Conservation (phyloP, 2,329 filamentous ascomycete species). For the Penicillium aurantiogriseum region DNA sequence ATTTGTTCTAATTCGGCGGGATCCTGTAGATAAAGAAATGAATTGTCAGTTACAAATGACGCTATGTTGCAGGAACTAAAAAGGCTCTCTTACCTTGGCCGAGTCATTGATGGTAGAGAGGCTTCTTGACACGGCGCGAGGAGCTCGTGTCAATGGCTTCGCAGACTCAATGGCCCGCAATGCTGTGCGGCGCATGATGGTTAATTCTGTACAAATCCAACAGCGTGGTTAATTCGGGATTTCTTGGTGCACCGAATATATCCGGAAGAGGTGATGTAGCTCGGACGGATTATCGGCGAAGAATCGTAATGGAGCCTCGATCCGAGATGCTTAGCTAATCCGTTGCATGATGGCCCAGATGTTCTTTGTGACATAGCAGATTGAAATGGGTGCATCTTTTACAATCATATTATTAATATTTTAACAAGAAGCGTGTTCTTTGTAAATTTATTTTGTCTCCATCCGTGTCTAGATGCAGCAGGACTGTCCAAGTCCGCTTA, state of each 20-base stretch:
- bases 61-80: not conserved
- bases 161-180: constrained; percentile 41
- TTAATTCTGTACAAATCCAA: constrained; percentile 6
- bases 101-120: constrained; percentile 37
- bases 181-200: constrained; percentile 42
- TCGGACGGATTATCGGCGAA: constrained; percentile 13
- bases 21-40: constrained; percentile 54
- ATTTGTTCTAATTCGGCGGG: constrained; percentile 83
- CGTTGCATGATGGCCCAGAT: constrained; percentile 5
- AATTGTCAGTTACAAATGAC: constrained; percentile 6
- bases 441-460: too few relatives aligned
- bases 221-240: not conserved
- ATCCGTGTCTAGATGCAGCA: not conserved
- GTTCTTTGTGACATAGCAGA: not conserved
- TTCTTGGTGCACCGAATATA: constrained; percentile 11
- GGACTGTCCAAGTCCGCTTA: constrained; percentile 6
- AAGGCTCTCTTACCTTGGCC: constrained; percentile 32
- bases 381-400: not conserved
- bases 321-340: constrained; percentile 34
- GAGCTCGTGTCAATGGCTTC: constrained; percentile 35
- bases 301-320: constrained; percentile 24
- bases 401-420: not conserved
- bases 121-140: constrained; percentile 36
- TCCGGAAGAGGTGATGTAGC: constrained; percentile 16
- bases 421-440: not conserved